Base-by-base conservation (phyloP, 1,139 yeast species). In the Scheffersomyces quercinus region DNA sequence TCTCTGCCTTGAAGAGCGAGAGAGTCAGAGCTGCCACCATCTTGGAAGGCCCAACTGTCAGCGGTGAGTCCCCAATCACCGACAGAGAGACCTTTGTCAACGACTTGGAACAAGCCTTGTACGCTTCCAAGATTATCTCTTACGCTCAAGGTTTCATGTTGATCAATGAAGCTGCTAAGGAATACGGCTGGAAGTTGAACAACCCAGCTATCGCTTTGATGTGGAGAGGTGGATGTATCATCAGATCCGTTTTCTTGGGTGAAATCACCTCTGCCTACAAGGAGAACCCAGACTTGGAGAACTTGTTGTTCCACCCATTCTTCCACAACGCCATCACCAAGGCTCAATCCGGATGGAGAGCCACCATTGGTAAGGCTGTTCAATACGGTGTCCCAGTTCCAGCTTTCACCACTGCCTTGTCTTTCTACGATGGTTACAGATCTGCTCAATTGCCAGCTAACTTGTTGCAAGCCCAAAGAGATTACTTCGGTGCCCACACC, bases 171-270 rank as follows among this genome's bases (percentile, higher is more conserved):
- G 99, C 99, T 59, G 98, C 97, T 58, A 86, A 81, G 75, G 96
- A 89, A 72, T 93, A 89, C 81, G 85, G 85, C 64, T 93, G 99
- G 99, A 84, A 88, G 71, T 81, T 93, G 71, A 93, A 93, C 87
- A 88, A 88, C 83, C 97, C 98, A 57, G 93, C 96, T 52, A 93
- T 93, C 63, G 99, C 98, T 58, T 83, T 93, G 66, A 93, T 93
- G 99, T 93, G 99, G 99, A 87, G 99, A 83, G 99, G 99, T 79
- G 99, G 99, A 59, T 93, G 99, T 82, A 93, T 93, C 73, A 93
- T 93, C 75, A 88, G 98, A 81, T 93, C 99, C 46, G 97, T 91
- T 56, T 93, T 93, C 87, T 81, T 93, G 67, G 97, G 84, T 65
- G 98, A 93, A 73, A 93, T 93, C 75, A 93, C 99, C 60, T 70